These are phyloP conservation scores for Bretschneidera sinensis DNA, from an alignment of 345 rosid species.

Conservation along the genomic window DNA sequence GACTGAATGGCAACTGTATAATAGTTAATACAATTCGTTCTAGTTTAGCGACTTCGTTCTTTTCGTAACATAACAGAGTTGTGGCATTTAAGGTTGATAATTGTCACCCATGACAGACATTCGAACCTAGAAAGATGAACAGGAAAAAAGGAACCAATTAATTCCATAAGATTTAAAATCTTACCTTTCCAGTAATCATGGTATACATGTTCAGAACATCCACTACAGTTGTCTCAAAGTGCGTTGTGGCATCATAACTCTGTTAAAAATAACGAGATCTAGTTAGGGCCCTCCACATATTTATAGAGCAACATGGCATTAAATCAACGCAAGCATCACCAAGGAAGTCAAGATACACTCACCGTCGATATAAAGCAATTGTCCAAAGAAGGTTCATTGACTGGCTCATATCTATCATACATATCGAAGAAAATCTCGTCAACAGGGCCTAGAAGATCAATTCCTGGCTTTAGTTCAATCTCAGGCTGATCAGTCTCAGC, in stretches of 20 bases:
- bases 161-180: background rate
- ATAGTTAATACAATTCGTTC: no score
- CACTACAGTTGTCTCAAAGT: slow-evolving; percentile 81
- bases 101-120: no score
- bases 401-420: slow-evolving; percentile 77
- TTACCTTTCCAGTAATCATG: slow-evolving; percentile 96
- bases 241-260: slow-evolving; percentile 98
- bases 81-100: background rate
- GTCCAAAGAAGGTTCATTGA: slow-evolving; percentile 74
- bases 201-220: slow-evolving; percentile 91
- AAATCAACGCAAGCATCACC: background rate
- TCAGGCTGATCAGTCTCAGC: slow-evolving; percentile 84
- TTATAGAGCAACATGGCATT: background rate
- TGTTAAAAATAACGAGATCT: slow-evolving; percentile 28
- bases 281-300: slow-evolving; percentile 14
- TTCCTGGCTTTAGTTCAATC: slow-evolving; percentile 73
- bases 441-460: slow-evolving; percentile 74
- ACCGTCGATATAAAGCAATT: slow-evolving; percentile 91
- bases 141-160: no score
- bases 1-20: no score
- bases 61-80: background rate
- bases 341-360: slow-evolving; percentile 33
- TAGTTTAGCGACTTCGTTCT: no score
- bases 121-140: background rate
- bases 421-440: slow-evolving; percentile 83